Percentiles rank a stretch among this genome's conserved stretches.
These are phyloP conservation scores for Cladosporium sp. DNA, from an alignment of 2,329 filamentous ascomycete genomes.

Conservation along the genomic window DNA sequence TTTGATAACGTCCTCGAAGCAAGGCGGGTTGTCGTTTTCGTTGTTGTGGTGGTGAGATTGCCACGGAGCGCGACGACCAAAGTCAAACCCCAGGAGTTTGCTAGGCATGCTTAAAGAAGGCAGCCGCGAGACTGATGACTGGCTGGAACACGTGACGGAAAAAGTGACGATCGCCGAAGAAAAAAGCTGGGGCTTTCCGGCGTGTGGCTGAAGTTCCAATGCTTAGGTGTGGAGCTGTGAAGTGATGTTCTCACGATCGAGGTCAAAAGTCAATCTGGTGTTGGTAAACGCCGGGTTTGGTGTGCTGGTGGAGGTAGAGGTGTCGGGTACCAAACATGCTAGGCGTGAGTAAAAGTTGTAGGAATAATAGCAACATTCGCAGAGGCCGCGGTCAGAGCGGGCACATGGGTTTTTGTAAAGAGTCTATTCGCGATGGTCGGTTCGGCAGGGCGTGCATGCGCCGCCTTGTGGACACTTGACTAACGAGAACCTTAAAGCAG, in stretches of 20 bases:
- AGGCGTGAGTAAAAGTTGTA: constrained; percentile 2
- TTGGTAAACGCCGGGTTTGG: neutral
- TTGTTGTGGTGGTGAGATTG: constrained; percentile 18
- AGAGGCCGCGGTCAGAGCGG: constrained; percentile 4
- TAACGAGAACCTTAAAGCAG: constrained; percentile 15
- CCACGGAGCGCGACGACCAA: constrained; percentile 22
- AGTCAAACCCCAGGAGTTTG: constrained; percentile 36
- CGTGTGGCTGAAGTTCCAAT: constrained; percentile 1
- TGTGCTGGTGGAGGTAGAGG: neutral
- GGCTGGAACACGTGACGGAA: neutral
- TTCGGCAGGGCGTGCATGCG: constrained; percentile 17
- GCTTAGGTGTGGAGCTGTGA: neutral
- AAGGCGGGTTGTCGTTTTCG: constrained; percentile 14
- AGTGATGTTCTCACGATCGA: constrained; percentile 4
- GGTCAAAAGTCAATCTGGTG: constrained; percentile 1
- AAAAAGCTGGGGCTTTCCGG: constrained; percentile 19
- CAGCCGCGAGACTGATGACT: neutral
- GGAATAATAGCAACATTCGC: neutral
- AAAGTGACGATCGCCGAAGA: constrained; percentile 1
- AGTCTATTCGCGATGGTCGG: constrained; percentile 14
- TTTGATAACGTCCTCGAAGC: constrained; percentile 16
- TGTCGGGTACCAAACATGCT: constrained; percentile 10
- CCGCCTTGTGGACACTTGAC: constrained; percentile 11
- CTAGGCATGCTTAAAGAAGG: constrained; percentile 31
- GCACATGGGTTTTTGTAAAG: constrained; percentile 16